Conservation (phyloP, 208 protist species). For the Trypanosoma conorhini region DNA sequence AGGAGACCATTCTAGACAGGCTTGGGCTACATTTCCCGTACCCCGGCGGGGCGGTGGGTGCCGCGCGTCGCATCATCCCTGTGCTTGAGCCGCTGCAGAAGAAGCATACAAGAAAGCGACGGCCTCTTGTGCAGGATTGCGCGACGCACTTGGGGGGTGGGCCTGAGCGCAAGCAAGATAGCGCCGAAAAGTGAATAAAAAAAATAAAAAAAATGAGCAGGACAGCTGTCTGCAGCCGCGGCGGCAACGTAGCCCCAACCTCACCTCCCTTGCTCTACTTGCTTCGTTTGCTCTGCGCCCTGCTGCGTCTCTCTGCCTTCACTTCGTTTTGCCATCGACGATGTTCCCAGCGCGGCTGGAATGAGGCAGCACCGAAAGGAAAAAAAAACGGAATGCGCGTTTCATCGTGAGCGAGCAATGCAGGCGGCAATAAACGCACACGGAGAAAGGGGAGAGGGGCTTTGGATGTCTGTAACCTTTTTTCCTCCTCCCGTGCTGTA, state of each 20-base stretch:
- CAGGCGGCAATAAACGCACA: too few species aligned
- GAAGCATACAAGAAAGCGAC: neutral
- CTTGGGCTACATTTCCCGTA: slow-evolving; percentile 59
- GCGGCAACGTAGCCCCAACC: neutral
- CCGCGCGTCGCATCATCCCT: slow-evolving; percentile 18
- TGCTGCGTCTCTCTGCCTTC: neutral
- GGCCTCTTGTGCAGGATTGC: neutral
- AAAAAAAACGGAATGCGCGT: neutral
- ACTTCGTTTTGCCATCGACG: neutral
- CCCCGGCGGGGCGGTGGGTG: slow-evolving; percentile 28
- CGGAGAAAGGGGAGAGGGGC: too few species aligned
- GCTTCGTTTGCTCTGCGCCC: neutral
- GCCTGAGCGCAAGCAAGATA: neutral
- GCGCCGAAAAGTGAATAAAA: neutral
- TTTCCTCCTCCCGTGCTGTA: too few species aligned
- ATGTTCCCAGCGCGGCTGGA: neutral
- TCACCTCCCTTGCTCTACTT: neutral
- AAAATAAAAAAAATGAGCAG: too few species aligned
- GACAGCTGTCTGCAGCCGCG: too few species aligned
- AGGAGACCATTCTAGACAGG: slow-evolving; percentile 62
- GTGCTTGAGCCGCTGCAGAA: slow-evolving; percentile 9
- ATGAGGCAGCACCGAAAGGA: neutral
- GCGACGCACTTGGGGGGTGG: neutral
- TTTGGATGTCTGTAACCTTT: too few species aligned
- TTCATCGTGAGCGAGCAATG: too few species aligned